Percentiles rank a stretch among this genome's conserved stretches.
Evolutionary conservation across 345 rosid species (phyloP).

Genomic region (Lagerstroemia speciosa): DNA sequence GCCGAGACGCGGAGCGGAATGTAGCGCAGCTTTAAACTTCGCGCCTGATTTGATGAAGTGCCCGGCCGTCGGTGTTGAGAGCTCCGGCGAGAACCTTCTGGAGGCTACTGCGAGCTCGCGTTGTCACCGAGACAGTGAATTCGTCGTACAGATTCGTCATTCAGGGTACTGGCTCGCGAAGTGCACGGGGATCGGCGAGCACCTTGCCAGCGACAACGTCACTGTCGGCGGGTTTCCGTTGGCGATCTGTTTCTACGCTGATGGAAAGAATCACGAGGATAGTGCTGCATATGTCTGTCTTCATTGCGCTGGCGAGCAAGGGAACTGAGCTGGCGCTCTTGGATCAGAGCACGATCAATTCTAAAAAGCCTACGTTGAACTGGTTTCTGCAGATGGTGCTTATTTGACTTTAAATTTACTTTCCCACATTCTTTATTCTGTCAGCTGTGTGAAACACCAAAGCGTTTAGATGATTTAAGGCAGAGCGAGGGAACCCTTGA

Average conservation of each 20-base stretch:
- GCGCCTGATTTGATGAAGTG: conserved; percentile 3
- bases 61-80: too few species aligned
- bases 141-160: conserved; percentile 44
- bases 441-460: too few species aligned
- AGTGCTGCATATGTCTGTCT: conserved; percentile 42
- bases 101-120: conserved; percentile 33
- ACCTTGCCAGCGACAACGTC: conserved; percentile 58
- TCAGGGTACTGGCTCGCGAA: conserved; percentile 54
- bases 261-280: conserved; percentile 64
- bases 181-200: conserved; percentile 60
- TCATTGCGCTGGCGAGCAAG: conserved; percentile 63
- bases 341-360: conserved; percentile 74
- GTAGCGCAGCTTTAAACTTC: background rate
- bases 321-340: conserved; percentile 58
- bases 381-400: too few species aligned
- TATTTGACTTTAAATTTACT: too few species aligned
- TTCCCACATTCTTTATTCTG: too few species aligned
- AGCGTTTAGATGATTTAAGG: too few species aligned
- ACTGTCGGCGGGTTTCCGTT: conserved; percentile 57
- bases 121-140: conserved; percentile 43
- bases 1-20: background rate
- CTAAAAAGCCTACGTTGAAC: too few species aligned
- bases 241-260: conserved; percentile 66
- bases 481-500: too few species aligned
- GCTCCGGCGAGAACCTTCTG: conserved; percentile 5